Evolutionary conservation across 2,329 filamentous ascomycete species (phyloP), one percentile per base, ranked within the genome.

Genomic region (Zalaria sp.): DNA sequence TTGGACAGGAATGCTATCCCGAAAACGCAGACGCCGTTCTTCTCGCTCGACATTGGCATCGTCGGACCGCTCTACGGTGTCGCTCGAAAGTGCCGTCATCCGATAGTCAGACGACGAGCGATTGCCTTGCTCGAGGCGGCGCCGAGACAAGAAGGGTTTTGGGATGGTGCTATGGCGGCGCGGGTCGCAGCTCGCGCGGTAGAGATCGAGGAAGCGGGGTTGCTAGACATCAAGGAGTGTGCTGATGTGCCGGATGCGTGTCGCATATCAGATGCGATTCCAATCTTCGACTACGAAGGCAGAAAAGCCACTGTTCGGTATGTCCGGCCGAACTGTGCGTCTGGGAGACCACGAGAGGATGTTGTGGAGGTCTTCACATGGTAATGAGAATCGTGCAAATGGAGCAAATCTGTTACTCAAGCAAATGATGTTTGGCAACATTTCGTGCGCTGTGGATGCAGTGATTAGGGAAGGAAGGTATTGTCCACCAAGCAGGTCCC

Each of bases 161-260:
- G 48, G 48, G 48, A 50, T 18, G 44, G 44, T 1, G 38, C 38
- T 1, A 32, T 45, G 5, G 45, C 46, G 9, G 53, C 49, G 5
- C 46, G 42, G 26, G 47, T 62, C 3, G 49, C 56, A 5, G 49
- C 59, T 4, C 50, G 57, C 5, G 44, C 61, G 5, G 45, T 49
- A 5, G 51, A 60, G 36, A 44, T 59, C n/a, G 51, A 58, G 38
- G 27, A 51, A 31, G 29, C 7, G n/a, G 29, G 29, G 7, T n/a
- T 32, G 29, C 7, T n/a, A 7, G 29, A 32, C n/a, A n/a, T 32
- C 7, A 32, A 32, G 29, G 29, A 32, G 29, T 32, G 29, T 32
- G 29, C 29, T 32, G 29, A 32, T n/a, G 29, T 32, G 29, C 29
- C 29, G 29, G 29, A 32, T 32, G 29, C 29, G 29, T 32, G 29